Evolutionary conservation across 495 filamentous ascomycete species (phyloP).

Genomic region (Chlorociboria aeruginascens): DNA sequence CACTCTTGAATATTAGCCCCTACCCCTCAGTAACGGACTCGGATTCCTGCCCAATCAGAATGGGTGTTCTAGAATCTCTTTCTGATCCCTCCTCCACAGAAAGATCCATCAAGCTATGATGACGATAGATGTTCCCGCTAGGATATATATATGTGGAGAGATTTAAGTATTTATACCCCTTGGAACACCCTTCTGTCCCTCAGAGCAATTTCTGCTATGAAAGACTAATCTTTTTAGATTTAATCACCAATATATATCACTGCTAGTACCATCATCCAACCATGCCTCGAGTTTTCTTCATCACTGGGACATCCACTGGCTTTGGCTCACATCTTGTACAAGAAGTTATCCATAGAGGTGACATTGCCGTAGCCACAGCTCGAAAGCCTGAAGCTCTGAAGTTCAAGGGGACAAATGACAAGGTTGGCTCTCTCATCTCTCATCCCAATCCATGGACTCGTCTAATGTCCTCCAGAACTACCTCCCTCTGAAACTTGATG

Average conservation of each 20-base stretch:
- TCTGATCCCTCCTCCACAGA: too few species aligned
- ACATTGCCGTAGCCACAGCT: slow-evolving; percentile 29
- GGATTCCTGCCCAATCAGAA: too few species aligned
- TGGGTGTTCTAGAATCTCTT: too few species aligned
- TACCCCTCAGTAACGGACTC: too few species aligned
- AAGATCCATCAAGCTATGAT: too few species aligned
- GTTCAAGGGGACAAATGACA: slow-evolving; percentile 16
- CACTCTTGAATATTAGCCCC: too few species aligned
- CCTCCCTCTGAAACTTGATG: slow-evolving; percentile 32
- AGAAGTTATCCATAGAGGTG: slow-evolving; percentile 25
- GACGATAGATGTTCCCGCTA: too few species aligned
- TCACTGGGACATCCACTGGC: slow-evolving; percentile 29
- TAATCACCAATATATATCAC: not conserved
- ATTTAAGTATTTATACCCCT: too few species aligned
- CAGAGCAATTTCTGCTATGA: too few species aligned
- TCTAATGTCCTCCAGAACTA: slow-evolving; percentile 26
- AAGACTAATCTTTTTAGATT: too few species aligned
- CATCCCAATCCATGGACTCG: not conserved
- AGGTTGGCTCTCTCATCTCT: not conserved
- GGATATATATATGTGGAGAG: too few species aligned
- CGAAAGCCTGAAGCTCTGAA: slow-evolving; percentile 21
- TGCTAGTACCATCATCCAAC: not conserved
- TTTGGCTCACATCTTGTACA: slow-evolving; percentile 27
- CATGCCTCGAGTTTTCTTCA: slow-evolving; percentile 18
- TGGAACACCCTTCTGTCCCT: too few species aligned